Conservation (phyloP, 768 basidiomycete species). For the Pisolithus sp. region DNA sequence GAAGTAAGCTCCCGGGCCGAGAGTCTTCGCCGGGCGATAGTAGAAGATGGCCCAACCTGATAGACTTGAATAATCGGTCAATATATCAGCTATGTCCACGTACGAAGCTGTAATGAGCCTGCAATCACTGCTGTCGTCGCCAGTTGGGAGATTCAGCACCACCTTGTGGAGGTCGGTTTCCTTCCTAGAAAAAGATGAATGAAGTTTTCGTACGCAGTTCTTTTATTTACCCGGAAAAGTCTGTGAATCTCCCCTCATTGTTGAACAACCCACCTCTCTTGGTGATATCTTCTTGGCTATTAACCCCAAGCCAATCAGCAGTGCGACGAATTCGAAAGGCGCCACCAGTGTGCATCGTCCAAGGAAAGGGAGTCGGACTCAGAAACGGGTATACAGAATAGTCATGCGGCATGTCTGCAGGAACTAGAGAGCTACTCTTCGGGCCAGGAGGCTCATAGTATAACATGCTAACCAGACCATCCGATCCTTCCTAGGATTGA, state of each 20-base stretch:
- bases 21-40: conserved; percentile 32
- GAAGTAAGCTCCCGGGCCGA: conserved; percentile 34
- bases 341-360: conserved; percentile 37
- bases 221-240: conserved; percentile 31
- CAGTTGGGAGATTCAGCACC: conserved; percentile 2
- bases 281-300: conserved; percentile 28
- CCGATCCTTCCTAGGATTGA: conserved; percentile 11
- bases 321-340: conserved; percentile 59
- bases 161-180: conserved; percentile 11
- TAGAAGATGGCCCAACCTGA: conserved; percentile 59
- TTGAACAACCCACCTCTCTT: conserved; percentile 34
- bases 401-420: conserved; percentile 26
- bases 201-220: not conserved
- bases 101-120: conserved; percentile 38
- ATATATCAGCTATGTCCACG: conserved; percentile 6
- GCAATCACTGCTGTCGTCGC: conserved; percentile 1
- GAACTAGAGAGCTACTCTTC: conserved; percentile 19
- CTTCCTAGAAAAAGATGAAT: conserved; percentile 11
- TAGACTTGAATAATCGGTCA: conserved; percentile 4
- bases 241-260: conserved; percentile 29
- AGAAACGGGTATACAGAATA: conserved; percentile 71
- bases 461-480: conserved; percentile 12
- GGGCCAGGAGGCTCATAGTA: conserved; percentile 27
- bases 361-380: conserved; percentile 42
- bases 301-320: conserved; percentile 48